A percentile compares a stretch with the other conserved stretches of the same genome.
Conservation (phyloP, 176 grass and related monocot species). For the Aegilops bicornis region DNA sequence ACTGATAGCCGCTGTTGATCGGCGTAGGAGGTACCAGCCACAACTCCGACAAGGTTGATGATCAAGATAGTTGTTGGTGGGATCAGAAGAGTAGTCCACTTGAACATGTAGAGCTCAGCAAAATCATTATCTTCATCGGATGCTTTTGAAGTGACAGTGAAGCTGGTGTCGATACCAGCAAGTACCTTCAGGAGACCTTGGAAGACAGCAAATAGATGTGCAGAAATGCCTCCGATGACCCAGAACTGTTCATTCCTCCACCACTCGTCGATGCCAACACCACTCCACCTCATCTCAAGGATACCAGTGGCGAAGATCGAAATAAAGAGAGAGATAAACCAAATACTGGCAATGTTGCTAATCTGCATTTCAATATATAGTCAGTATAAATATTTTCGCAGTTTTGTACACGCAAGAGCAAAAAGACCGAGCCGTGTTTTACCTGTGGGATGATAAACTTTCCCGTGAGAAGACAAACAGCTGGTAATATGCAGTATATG, state of each 20-base stretch:
- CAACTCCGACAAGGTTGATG: slow-evolving; percentile 70
- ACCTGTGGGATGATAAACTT: slow-evolving; percentile 95
- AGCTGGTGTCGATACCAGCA: slow-evolving; percentile 77
- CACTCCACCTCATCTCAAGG: slow-evolving; percentile 89
- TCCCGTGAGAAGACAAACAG: slow-evolving; percentile 82
- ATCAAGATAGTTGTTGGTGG: slow-evolving; percentile 78
- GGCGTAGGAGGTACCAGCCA: slow-evolving; percentile 80
- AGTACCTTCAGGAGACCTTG: slow-evolving; percentile 81
- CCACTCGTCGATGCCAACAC: slow-evolving; percentile 81
- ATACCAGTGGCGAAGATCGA: slow-evolving; percentile 87
- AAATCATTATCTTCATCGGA: slow-evolving; percentile 81
- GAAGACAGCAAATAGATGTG: slow-evolving; percentile 73
- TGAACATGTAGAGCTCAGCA: slow-evolving; percentile 70
- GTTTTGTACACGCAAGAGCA: neutral
- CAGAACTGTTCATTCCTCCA: slow-evolving; percentile 92
- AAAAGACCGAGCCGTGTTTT: slow-evolving; percentile 8
- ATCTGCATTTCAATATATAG: slow-evolving; percentile 54
- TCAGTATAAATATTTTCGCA: neutral
- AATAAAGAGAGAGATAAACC: slow-evolving; percentile 86
- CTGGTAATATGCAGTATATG: slow-evolving; percentile 78
- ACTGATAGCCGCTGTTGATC: slow-evolving; percentile 74
- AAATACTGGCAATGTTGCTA: slow-evolving; percentile 79
- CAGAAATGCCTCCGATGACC: slow-evolving; percentile 84
- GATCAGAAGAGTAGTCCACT: slow-evolving; percentile 84
- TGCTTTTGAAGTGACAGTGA: slow-evolving; percentile 79